Conservation (phyloP, 2,329 filamentous ascomycete species). For the Tolypocladium tropicale region DNA sequence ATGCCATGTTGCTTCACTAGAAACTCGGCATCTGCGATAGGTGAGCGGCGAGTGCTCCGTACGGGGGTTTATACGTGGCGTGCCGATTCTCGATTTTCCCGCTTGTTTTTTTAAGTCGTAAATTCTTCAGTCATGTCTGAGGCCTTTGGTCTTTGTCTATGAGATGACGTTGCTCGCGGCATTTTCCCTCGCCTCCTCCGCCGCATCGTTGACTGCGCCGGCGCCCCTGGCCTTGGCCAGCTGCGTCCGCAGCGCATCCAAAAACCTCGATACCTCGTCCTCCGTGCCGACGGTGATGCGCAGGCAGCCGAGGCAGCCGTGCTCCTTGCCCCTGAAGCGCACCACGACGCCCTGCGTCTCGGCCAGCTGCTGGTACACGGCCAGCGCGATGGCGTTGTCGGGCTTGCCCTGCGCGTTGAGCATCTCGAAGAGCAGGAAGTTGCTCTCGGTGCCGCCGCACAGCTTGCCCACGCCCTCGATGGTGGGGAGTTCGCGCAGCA, state of each 20-base stretch:
- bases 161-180: conserved; percentile 1
- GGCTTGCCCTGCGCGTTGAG: conserved; percentile 62
- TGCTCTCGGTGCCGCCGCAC: conserved; percentile 69
- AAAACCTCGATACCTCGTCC: conserved; percentile 68
- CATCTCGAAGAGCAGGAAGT: conserved; percentile 88
- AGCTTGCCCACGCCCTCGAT: conserved; percentile 73
- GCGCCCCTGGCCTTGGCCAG: conserved; percentile 32
- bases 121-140: neutral
- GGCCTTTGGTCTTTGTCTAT: neutral
- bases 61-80: too few species aligned
- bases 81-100: neutral
- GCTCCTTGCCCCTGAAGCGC: conserved; percentile 84
- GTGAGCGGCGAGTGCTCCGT: too few species aligned
- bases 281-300: conserved; percentile 90
- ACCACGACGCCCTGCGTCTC: conserved; percentile 86
- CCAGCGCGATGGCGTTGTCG: conserved; percentile 67
- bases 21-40: neutral
- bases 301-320: conserved; percentile 79
- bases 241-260: conserved; percentile 52
- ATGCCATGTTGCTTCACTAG: neutral
- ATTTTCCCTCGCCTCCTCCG: neutral
- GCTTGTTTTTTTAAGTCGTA: neutral
- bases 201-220: neutral
- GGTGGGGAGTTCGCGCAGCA: conserved; percentile 62
- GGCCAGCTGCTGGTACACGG: conserved; percentile 75